phyloP scores from a whole-genome alignment of 495 filamentous ascomycete genomes.

The Penicillium waksmanii region DNA sequence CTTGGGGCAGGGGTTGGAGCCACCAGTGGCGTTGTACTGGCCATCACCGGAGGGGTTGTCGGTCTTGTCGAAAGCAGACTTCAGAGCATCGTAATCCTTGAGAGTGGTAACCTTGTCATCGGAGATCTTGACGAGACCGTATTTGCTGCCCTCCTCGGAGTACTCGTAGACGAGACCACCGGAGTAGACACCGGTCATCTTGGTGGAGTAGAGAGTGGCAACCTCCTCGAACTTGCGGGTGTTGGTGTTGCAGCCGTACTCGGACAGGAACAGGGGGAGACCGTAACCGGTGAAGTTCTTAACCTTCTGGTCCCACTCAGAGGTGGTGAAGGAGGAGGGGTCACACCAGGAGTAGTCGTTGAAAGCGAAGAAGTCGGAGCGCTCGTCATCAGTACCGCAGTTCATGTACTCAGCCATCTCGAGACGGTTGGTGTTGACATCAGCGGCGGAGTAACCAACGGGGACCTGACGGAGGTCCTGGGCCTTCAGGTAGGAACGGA shows the following conservation, averaged over 20 bases:
- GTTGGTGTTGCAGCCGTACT: conserved; percentile 88
- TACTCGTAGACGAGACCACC: conserved; percentile 97
- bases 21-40: conserved; percentile 70
- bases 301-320: conserved; percentile 92
- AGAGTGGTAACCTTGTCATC: conserved; percentile 57
- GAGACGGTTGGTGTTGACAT: conserved; percentile 82
- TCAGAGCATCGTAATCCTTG: conserved; percentile 70
- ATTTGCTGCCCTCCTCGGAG: conserved; percentile 73
- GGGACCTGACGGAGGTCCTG: conserved; percentile 80
- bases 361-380: conserved; percentile 95
- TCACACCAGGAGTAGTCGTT: conserved; percentile 99
- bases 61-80: conserved; percentile 64
- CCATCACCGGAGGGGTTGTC: conserved; percentile 73
- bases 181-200: conserved; percentile 94
- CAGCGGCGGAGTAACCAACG: conserved; percentile 88
- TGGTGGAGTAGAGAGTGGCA: conserved; percentile 70
- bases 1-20: conserved; percentile 69
- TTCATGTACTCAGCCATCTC: conserved; percentile 94
- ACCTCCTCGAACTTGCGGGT: conserved; percentile 83
- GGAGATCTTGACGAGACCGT: conserved; percentile 75
- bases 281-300: conserved; percentile 88
- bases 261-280: conserved; percentile 91
- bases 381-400: conserved; percentile 84
- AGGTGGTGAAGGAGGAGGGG: conserved; percentile 70
- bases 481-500: conserved; percentile 79